These are phyloP conservation scores for Trichophyton verrucosum DNA, from an alignment of 2,329 filamentous ascomycete species.

Conservation along the genomic window DNA sequence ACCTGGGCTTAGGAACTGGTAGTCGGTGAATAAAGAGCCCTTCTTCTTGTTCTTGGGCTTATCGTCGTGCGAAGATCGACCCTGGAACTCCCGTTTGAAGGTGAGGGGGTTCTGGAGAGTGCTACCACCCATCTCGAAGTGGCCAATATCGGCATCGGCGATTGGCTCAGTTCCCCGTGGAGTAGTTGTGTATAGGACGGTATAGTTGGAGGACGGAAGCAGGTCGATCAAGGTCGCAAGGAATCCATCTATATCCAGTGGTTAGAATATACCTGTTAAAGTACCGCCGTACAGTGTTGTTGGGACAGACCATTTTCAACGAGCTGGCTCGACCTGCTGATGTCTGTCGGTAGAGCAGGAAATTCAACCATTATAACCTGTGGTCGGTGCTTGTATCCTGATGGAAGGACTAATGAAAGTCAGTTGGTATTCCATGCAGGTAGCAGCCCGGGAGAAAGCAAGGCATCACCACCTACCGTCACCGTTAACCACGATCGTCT, in stretches of 20 bases:
- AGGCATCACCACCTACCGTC: slow-evolving; percentile 23
- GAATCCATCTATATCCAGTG: slow-evolving; percentile 30
- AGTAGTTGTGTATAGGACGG: slow-evolving; percentile 62
- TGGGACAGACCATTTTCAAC: slow-evolving; percentile 30
- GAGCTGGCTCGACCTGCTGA: slow-evolving; percentile 29
- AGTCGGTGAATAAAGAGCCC: slow-evolving; percentile 60
- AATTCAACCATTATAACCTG: slow-evolving; percentile 37
- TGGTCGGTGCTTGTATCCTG: slow-evolving; percentile 27
- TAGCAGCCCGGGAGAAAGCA: background rate
- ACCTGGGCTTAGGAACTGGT: slow-evolving; percentile 89
- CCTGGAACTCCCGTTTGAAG: slow-evolving; percentile 52
- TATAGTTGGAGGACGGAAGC: slow-evolving; percentile 48
- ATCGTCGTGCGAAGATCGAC: slow-evolving; percentile 22
- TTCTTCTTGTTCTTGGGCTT: slow-evolving; percentile 17
- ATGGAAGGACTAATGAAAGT: slow-evolving; percentile 16
- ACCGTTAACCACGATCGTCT: slow-evolving; percentile 33
- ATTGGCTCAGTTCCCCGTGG: slow-evolving; percentile 30
- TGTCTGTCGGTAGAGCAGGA: slow-evolving; percentile 27
- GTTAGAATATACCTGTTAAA: slow-evolving; percentile 5
- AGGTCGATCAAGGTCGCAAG: slow-evolving; percentile 36
- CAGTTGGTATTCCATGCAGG: background rate
- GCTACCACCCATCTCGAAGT: slow-evolving; percentile 54
- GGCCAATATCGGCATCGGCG: slow-evolving; percentile 17
- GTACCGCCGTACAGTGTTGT: background rate
- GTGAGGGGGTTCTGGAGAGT: slow-evolving; percentile 47